Conservation (phyloP, 371 early-diverging fungal genomes). For the Mortierella sp. region DNA sequence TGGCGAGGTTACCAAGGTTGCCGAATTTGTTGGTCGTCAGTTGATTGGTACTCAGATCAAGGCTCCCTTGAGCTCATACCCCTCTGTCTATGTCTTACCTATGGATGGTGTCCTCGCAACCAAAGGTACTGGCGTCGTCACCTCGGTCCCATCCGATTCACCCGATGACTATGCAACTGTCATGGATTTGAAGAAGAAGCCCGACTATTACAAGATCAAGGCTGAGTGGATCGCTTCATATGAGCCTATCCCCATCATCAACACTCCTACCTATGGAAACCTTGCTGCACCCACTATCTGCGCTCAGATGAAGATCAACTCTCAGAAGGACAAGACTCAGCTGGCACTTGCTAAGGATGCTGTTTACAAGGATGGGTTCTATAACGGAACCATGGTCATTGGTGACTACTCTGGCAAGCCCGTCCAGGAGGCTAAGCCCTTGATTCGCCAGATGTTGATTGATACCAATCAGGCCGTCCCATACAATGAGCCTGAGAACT, state of each 20-base stretch:
- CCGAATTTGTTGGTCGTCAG: constrained; percentile 82
- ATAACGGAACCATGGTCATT: constrained; percentile 90
- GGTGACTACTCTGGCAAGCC: constrained; percentile 86
- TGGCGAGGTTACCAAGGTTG: constrained; percentile 80
- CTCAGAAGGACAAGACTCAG: constrained; percentile 93
- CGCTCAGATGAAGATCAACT: constrained; percentile 93
- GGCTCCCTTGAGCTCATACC: constrained; percentile 88
- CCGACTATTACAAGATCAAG: constrained; percentile 91
- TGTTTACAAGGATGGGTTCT: constrained; percentile 98
- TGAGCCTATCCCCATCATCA: constrained; percentile 89
- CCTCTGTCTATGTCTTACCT: constrained; percentile 92
- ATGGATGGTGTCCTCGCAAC: constrained; percentile 96
- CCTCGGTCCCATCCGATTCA: constrained; percentile 98
- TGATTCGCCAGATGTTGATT: constrained; percentile 85
- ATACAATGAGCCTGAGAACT: constrained; percentile 97
- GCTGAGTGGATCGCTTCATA: constrained; percentile 89
- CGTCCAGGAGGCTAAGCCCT: constrained; percentile 94
- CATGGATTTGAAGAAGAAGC: constrained; percentile 93
- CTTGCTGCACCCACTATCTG: constrained; percentile 87
- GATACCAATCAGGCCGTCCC: constrained; percentile 81
- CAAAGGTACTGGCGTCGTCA: constrained; percentile 98
- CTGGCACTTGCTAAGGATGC: constrained; percentile 95
- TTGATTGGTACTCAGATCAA: constrained; percentile 92
- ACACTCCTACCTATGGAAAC: constrained; percentile 89
- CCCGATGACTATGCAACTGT: constrained; percentile 96